These are phyloP conservation scores for Monosporascus sp. DNA, from an alignment of 2,329 filamentous ascomycete species.

Conservation along the genomic window DNA sequence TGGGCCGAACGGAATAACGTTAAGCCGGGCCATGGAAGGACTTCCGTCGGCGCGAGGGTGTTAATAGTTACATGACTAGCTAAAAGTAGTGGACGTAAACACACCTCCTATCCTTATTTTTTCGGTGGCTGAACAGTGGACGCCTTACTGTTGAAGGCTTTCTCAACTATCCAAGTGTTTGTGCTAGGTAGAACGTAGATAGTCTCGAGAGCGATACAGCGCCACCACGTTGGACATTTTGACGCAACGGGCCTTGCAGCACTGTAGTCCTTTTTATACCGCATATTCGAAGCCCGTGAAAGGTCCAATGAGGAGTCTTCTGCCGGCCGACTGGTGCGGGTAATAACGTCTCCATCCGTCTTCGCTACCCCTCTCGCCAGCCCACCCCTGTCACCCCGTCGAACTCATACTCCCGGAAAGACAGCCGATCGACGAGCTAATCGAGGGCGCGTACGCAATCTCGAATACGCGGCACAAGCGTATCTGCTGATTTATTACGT, in stretches of 20 bases:
- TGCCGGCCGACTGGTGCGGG: constrained; percentile 13
- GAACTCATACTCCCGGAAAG: not conserved
- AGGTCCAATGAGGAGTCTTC: constrained; percentile 5
- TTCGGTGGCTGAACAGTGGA: not conserved
- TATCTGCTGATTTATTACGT: too few species aligned
- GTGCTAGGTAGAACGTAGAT: not conserved
- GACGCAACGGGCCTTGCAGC: constrained; percentile 2
- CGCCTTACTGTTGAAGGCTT: not conserved
- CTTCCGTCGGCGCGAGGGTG: not conserved
- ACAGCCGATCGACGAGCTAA: not conserved
- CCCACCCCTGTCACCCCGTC: constrained; percentile 1
- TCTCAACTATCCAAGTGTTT: not conserved
- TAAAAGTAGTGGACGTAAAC: not conserved
- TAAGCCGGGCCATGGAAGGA: constrained; percentile 8
- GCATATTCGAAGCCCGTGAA: not conserved
- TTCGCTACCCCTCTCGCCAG: constrained; percentile 2
- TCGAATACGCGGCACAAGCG: too few species aligned
- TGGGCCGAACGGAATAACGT: constrained; percentile 1
- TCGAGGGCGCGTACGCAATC: not conserved
- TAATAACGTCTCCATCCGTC: not conserved
- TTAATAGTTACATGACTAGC: not conserved
- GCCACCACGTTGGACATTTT: not conserved
- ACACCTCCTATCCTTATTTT: not conserved
- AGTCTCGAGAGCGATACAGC: not conserved
- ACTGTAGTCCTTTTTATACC: constrained; percentile 1